Evolutionary conservation across 441 rosid genomes (phyloP), one percentile per base, ranked within the genome.

Genomic region (Syzygium syzygioides): DNA sequence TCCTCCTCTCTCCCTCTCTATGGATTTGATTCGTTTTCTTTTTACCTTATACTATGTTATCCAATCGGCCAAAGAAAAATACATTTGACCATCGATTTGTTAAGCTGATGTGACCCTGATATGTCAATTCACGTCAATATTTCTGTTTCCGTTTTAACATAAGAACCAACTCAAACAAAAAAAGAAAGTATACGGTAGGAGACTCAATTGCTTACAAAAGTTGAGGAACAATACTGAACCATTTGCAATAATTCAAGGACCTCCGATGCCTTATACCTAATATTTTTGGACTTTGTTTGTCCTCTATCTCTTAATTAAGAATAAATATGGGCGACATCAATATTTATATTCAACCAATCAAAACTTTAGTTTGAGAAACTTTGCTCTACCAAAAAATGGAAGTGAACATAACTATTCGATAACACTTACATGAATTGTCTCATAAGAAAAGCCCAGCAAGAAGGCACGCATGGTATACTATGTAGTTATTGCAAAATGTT

Each of bases 151-250:
- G 3, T 62, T 62, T 7, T n/a, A 62, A 62, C 18, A n/a, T n/a
- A 3, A 62, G 34, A 66, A 32, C 13, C 23, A 17, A 66, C 76
- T 30, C 3, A 30, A 30, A 30, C 18, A n/a, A 62, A n/a, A 3
- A 64, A 15, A 8, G 4, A 2, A 30, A 37, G 41, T 5, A 37
- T 5, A 37, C n/a, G 1, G 15, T 62, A 0, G 19, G 3, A n/a
- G 10, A n/a, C 2, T 14, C 5, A 54, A 14, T 54, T 3, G 1
- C 5, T n/a, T 62, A 14, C 55, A 14, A 53, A 53, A 6, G 0
- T 14, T n/a, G 34, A 62, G 14, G 19, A 32, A n/a, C 1, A 2
- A n/a, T 64, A n/a, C 1, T 64, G 1, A 15, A 64, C 9, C 30
- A 1, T 64, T 30, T 15, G 3, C 76, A 64, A 30, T 10, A 7